Conservation (phyloP, 2,329 filamentous ascomycete species). For the Elsinoe ampelina region DNA sequence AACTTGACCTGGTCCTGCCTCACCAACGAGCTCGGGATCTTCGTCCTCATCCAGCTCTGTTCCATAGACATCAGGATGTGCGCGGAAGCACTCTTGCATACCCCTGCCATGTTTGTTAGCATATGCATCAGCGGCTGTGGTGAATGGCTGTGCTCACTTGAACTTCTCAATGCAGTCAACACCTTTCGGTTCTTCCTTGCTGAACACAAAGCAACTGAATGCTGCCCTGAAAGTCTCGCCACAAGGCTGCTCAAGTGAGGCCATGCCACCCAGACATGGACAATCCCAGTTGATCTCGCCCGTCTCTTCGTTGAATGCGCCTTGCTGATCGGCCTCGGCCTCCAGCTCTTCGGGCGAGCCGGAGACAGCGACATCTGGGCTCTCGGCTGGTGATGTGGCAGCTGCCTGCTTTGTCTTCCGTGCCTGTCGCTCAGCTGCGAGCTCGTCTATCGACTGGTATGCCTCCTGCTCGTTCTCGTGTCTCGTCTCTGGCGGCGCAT, state of each 20-base stretch:
- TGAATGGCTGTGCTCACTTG: constrained; percentile 55
- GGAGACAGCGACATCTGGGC: constrained; percentile 23
- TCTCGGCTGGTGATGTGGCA: constrained; percentile 22
- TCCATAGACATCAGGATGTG: constrained; percentile 88
- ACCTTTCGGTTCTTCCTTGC: constrained; percentile 87
- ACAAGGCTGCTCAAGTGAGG: constrained; percentile 71
- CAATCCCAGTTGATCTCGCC: constrained; percentile 99
- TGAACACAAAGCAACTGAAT: constrained; percentile 98
- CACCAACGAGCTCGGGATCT: constrained; percentile 39
- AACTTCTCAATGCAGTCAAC: constrained; percentile 98
- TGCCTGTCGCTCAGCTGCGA: constrained; percentile 34
- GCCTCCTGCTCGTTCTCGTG: constrained; percentile 33
- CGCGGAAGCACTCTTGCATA: constrained; percentile 96
- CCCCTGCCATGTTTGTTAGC: constrained; percentile 44
- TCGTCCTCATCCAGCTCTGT: constrained; percentile 75
- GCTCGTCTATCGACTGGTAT: constrained; percentile 36
- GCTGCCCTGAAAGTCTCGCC: constrained; percentile 91
- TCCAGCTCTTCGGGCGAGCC: constrained; percentile 52
- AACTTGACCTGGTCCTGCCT: constrained; percentile 15
- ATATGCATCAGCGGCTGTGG: constrained; percentile 14
- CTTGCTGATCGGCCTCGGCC: constrained; percentile 75
- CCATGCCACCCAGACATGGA: constrained; percentile 95
- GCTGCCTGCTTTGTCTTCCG: constrained; percentile 26
- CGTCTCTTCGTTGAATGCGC: constrained; percentile 95
- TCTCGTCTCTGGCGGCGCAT: constrained; percentile 32